Evolutionary conservation across 148 eudicot species (phyloP), one percentile per base, ranked within the genome.

Genomic region (Heliamphora exappendiculata): DNA sequence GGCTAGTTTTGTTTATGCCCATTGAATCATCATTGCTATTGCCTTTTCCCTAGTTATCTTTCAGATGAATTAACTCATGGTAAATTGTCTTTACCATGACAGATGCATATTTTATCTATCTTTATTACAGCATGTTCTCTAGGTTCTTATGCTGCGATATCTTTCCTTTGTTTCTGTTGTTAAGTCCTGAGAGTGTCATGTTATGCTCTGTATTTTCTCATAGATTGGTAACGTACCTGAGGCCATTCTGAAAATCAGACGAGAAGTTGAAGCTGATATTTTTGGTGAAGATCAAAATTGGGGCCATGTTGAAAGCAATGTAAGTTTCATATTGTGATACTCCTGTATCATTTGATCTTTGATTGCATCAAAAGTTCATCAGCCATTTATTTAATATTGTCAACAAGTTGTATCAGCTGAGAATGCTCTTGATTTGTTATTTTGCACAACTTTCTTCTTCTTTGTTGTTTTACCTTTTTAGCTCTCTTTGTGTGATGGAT

Each of bases 211-310:
- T 82, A 5, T 49, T n/a, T 74, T 75, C 8, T 37, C 36, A 26
- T 44, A 90, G 98, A 89, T 81, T 54, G 85, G 69, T 47, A 74
- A 66, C 34, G 79, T 87, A 70, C 83, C 93, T 1, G 97, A 90
- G 76, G 90, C 82, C 39, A 84, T 94, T 71, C 73, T 90, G 58
- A 87, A 85, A 81, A 81, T 90, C 9, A 91, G 89, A 79, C 86
- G 77, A 78, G 93, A 90, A 85, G 84, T 94, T 66, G 91, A 90
- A 76, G 79, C 86, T 77, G 98, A 91, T 68, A 72, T 93, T 73
- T 85, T 79, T 79, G 92, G 89, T 73, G 90, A 86, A 76, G 90
- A 87, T 64, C 95, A 85, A 77, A 78, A 33, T 67, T 91, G 97
- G 98, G 83, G 80, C 70, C 97, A 85, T 81, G 89, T 78, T 42